Base-by-base conservation (phyloP, 352 stramenopile genomes). In the Globisporangium ultimum region DNA sequence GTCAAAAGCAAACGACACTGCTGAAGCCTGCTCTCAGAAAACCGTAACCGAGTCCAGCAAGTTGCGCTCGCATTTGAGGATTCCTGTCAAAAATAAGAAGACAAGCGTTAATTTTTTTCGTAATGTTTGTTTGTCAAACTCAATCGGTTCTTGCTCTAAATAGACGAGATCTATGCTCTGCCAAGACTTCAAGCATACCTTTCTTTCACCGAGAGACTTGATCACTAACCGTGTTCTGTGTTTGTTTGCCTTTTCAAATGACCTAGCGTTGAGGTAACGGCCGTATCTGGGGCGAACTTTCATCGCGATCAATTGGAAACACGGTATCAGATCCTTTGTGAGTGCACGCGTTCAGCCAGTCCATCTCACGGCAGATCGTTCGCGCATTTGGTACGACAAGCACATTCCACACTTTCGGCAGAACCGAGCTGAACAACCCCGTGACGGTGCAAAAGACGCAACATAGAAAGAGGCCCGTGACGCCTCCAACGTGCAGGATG, bases 331-430 rank as follows among this genome's bases (percentile, higher is more conserved):
- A 62, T 15, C 55, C 70, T 11, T 58, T 66, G 12, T 63, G 66
- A 12, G 63, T 63, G 24, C 50, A 48, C 13, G 53, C 22, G 20
- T 59, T 54, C 36, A 83, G 60, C 40, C 62, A 67, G 60, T 87
- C 78, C 12, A 78, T 63, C 45, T 88, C 75, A 0, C 73, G 63
- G 58, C 71, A 80, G 49, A 87, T 83, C 14, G 75, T 80, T 10
- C 73, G 63, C 1, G 78, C 67, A 2, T 70, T 64, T 3, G 78
- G 78, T 1, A 55, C 41, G 38, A 88, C 64, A 14, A 80, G 55
- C 2, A 85, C 63, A 2, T 63, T 57, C 63, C 59, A 72, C 7
- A 68, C 66, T 7, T 71, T 74, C 0, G 65, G 66, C 12, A 68
- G 14, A 15, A 80, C 73, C 0, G 69, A 61, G n/a, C 69, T 41